A percentile compares a stretch with the other conserved stretches of the same genome.
Evolutionary conservation across 2,329 filamentous ascomycete species (phyloP).

Genomic region (Zymoseptoria pseudotritici): DNA sequence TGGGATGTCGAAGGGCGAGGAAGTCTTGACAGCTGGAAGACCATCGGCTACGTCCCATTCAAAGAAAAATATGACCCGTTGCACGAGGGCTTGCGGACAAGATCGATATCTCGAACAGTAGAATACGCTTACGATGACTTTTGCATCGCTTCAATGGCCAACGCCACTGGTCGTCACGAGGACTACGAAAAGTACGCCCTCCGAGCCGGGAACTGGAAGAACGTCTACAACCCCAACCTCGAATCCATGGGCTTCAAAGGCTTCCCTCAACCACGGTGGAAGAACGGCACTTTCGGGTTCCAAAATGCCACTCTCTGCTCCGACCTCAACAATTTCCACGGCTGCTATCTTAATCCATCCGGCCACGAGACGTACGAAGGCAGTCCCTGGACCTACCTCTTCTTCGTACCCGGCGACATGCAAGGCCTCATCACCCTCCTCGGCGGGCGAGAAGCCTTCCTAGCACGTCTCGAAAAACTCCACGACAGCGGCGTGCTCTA

Average conservation of each 20-base stretch:
- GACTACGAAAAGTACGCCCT: slow-evolving; percentile 51
- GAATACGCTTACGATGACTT: slow-evolving; percentile 50
- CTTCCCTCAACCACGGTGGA: slow-evolving; percentile 14
- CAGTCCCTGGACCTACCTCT: slow-evolving; percentile 16
- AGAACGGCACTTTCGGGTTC: slow-evolving; percentile 13
- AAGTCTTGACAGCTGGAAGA: slow-evolving; percentile 35
- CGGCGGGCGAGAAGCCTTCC: slow-evolving; percentile 13
- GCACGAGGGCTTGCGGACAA: slow-evolving; percentile 51
- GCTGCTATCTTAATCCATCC: slow-evolving; percentile 31
- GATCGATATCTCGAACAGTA: slow-evolving; percentile 34
- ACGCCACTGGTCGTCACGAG: slow-evolving; percentile 44
- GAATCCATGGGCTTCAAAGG: slow-evolving; percentile 18
- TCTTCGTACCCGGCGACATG: slow-evolving; percentile 17
- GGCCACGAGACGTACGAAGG: slow-evolving; percentile 17
- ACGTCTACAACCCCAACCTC: slow-evolving; percentile 12
- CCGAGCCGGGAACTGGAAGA: slow-evolving; percentile 56
- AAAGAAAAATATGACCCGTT: slow-evolving; percentile 36
- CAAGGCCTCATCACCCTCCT: slow-evolving; percentile 12
- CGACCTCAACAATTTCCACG: slow-evolving; percentile 13
- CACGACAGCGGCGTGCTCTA: slow-evolving; percentile 43
- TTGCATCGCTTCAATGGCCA: slow-evolving; percentile 56
- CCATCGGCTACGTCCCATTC: slow-evolving; percentile 33
- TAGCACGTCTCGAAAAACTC: slow-evolving; percentile 48
- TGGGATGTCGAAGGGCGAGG: slow-evolving; percentile 33
- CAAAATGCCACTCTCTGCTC: slow-evolving; percentile 18